Conservation (phyloP, 371 early-diverging fungal genomes). For the Mortierella sp. region DNA sequence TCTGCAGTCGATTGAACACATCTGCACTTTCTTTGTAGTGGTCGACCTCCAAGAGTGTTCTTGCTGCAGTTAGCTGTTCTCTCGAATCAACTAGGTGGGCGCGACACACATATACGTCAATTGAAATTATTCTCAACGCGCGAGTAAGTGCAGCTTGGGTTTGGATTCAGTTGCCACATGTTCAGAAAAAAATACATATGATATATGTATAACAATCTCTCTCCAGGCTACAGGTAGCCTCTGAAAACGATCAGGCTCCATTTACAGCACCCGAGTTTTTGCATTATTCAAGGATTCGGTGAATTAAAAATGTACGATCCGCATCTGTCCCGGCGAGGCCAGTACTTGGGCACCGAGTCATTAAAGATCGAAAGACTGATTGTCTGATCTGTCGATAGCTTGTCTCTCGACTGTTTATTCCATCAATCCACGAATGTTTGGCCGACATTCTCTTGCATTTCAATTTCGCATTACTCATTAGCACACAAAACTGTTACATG, state of each 20-base stretch:
- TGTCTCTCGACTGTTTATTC: neutral
- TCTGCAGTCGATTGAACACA: neutral
- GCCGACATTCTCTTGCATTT: neutral
- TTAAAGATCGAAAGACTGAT: slow-evolving; percentile 49
- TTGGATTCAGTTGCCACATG: neutral
- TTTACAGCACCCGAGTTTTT: slow-evolving; percentile 27
- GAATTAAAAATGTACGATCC: slow-evolving; percentile 54
- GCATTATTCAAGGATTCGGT: slow-evolving; percentile 25
- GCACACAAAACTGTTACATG: slow-evolving; percentile 9
- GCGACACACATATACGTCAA: slow-evolving; percentile 92
- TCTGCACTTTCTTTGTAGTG: slow-evolving; percentile 22
- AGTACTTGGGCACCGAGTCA: slow-evolving; percentile 60
- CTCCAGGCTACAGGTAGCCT: slow-evolving; percentile 9
- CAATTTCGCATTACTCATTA: neutral
- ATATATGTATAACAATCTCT: too few species aligned
- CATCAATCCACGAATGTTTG: neutral
- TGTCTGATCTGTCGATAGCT: slow-evolving; percentile 25
- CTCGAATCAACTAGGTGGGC: slow-evolving; percentile 90
- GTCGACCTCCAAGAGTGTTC: slow-evolving; percentile 68
- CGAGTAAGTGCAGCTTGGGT: slow-evolving; percentile 56
- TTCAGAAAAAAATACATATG: neutral
- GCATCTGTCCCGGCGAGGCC: slow-evolving; percentile 59
- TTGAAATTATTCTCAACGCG: slow-evolving; percentile 75
- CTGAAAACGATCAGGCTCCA: slow-evolving; percentile 20
- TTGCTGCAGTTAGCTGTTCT: slow-evolving; percentile 85